Percentiles rank a stretch among this genome's conserved stretches.
phyloP scores from a whole-genome alignment of 2,329 filamentous ascomycete species.

The Aspergillus aculeatinus region DNA sequence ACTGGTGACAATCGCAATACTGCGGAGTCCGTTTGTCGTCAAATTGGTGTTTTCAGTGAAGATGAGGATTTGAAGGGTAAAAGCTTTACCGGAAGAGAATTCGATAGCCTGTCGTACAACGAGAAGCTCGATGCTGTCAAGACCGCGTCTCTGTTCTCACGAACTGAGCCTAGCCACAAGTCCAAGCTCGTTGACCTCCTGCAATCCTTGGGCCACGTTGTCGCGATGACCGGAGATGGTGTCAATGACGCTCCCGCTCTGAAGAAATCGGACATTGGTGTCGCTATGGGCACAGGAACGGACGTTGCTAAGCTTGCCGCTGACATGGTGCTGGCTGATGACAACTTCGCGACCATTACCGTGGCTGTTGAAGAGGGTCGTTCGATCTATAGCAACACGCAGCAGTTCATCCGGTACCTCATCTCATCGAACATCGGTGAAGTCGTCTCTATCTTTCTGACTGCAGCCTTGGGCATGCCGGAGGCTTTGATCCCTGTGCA shows the following conservation, averaged over 20 bases:
- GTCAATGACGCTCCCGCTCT: constrained; percentile 97
- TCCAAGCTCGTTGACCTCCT: constrained; percentile 96
- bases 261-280: constrained; percentile 98
- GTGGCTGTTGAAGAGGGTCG: constrained; percentile 94
- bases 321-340: constrained; percentile 97
- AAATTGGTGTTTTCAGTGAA: constrained; percentile 87
- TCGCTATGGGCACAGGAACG: constrained; percentile 97
- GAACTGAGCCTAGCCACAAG: constrained; percentile 94
- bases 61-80: constrained; percentile 83
- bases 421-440: constrained; percentile 99
- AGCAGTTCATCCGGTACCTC: constrained; percentile 98
- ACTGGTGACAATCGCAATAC: constrained; percentile 98
- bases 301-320: constrained; percentile 95
- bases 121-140: constrained; percentile 84
- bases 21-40: constrained; percentile 93
- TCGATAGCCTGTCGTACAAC: constrained; percentile 75
- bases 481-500: constrained; percentile 96
- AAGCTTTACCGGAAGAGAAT: constrained; percentile 93
- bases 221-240: constrained; percentile 98
- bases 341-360: constrained; percentile 98
- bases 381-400: constrained; percentile 99
- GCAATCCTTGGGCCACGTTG: constrained; percentile 87
- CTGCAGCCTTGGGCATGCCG: constrained; percentile 93
- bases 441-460: constrained; percentile 98
- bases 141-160: constrained; percentile 86